Conservation (phyloP, 164 flowering plant species). For the Nymphaea colorata region DNA sequence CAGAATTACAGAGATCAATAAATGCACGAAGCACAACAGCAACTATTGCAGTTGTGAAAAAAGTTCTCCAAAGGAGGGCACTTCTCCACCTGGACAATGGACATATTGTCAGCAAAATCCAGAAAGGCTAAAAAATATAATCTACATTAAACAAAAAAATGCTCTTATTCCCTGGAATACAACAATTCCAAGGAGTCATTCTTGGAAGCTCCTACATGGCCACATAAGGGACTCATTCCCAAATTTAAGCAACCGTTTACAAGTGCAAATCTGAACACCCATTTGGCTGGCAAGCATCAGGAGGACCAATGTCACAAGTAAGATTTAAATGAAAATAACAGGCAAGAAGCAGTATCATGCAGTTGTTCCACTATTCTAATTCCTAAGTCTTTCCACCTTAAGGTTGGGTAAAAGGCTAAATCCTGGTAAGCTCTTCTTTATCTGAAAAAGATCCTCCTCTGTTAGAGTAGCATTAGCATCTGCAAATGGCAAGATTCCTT, state of each 20-base stretch:
- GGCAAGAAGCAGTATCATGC: no score
- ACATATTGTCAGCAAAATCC: not conserved
- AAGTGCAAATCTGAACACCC: no score
- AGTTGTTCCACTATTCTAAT: no score
- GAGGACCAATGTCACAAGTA: no score
- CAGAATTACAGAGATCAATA: slow-evolving; percentile 61
- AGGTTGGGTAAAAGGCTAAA: no score
- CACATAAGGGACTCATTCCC: not conserved
- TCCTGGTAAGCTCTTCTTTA: no score
- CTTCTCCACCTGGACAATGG: slow-evolving; percentile 76
- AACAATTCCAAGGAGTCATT: not conserved
- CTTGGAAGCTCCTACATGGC: not conserved
- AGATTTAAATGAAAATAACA: no score
- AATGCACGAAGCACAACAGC: slow-evolving; percentile 70
- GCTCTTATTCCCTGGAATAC: no score
- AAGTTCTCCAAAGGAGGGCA: slow-evolving; percentile 87
- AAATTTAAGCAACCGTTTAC: not conserved
- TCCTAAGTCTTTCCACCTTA: no score
- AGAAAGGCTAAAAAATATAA: not conserved
- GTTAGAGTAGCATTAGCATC: not conserved
- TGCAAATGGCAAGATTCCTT: not conserved
- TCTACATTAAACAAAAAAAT: no score
- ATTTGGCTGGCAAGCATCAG: no score
- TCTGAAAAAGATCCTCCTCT: not conserved
- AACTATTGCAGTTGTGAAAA: slow-evolving; percentile 75